These are phyloP conservation scores for Colletotrichum karsti DNA, from an alignment of 2,329 filamentous ascomycete genomes.

Conservation along the genomic window DNA sequence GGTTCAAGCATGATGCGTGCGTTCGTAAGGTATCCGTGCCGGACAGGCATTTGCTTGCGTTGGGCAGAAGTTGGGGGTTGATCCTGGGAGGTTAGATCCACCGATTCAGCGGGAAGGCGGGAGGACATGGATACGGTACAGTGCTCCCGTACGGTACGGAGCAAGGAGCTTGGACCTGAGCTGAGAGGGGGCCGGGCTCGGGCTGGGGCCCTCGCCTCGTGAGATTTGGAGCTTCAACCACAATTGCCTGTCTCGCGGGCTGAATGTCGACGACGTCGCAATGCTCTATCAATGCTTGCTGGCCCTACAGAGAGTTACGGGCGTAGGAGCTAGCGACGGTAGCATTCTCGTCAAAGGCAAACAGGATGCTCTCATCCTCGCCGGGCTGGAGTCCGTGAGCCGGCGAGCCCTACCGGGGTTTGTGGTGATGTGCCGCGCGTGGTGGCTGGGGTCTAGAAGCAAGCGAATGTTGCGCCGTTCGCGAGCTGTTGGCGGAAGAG, in stretches of 20 bases:
- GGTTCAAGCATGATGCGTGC: conserved; percentile 9
- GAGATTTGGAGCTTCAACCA: conserved; percentile 13
- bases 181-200: background rate
- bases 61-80: conserved; percentile 6
- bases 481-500: conserved; percentile 20
- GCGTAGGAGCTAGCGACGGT: background rate
- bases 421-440: conserved; percentile 19
- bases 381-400: background rate
- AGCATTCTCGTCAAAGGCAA: conserved; percentile 4
- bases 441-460: conserved; percentile 26
- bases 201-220: conserved; percentile 20
- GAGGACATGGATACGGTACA: conserved; percentile 26
- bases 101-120: conserved; percentile 25
- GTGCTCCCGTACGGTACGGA: conserved; percentile 27
- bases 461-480: conserved; percentile 23
- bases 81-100: conserved; percentile 17
- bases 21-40: background rate
- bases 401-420: background rate
- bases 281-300: background rate
- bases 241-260: conserved; percentile 3
- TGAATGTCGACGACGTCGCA: conserved; percentile 1
- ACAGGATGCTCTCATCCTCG: conserved; percentile 1
- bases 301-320: conserved; percentile 16
- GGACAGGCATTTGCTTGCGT: conserved; percentile 9
- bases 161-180: background rate